Conservation (phyloP, 2,329 filamentous ascomycete species). For the Pseudogymnoascus sp. region DNA sequence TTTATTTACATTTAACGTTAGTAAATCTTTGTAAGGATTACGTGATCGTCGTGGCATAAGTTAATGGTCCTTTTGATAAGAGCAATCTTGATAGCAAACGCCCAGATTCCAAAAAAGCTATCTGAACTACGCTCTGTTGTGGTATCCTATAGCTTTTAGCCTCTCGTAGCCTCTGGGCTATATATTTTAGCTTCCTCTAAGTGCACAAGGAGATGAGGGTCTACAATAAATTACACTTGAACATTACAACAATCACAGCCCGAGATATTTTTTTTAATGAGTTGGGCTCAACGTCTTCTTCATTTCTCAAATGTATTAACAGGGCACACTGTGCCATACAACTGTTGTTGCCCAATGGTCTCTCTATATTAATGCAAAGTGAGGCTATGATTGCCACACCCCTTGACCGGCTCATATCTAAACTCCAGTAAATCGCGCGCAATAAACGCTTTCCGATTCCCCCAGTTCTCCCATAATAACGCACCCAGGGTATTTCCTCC, state of each 20-base stretch:
- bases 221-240: not conserved
- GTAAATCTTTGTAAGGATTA: not conserved
- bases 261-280: not conserved
- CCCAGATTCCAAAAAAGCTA: not conserved
- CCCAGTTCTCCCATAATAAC: not conserved
- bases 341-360: not conserved
- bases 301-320: not conserved
- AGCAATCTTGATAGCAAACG: not conserved
- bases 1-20: not conserved
- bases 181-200: not conserved
- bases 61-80: not conserved
- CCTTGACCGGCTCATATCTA: not conserved
- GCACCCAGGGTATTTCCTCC: constrained; percentile 3
- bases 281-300: not conserved
- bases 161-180: not conserved
- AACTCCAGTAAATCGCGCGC: not conserved
- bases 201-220: not conserved
- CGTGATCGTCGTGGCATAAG: not conserved
- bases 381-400: not conserved
- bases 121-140: not conserved
- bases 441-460: not conserved
- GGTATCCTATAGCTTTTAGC: not conserved
- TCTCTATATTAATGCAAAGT: not conserved
- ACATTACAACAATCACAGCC: not conserved
- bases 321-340: not conserved